Base-by-base conservation (phyloP, 441 rosid species). In the Syzygium syzygioides region DNA sequence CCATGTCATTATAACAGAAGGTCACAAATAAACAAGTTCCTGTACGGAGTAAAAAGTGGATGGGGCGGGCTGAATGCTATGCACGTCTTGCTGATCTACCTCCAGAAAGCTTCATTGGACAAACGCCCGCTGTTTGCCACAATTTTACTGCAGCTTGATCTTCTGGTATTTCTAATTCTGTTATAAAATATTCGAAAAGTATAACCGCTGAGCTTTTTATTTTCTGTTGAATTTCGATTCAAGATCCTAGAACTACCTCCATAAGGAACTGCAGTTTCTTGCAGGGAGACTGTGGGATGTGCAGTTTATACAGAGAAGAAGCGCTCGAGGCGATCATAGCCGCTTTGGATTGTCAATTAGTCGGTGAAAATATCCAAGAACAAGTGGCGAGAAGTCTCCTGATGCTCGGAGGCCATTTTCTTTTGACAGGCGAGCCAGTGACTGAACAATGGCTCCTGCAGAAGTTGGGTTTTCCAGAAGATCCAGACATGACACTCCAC, bases 251-350 rank as follows among this genome's bases (percentile, higher is more conserved):
- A 87, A 62, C 56, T 88, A 86, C 50, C 60, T 89, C 88, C 86
- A 86, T 87, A 89, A 86, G 91, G 85, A 91, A 90, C 86, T 79
- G 90, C 90, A 88, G 93, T 88, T 85, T 88, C 88, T 91, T 92
- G 92, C 94, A 95, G 96, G 96, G 91, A 79, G 95, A 94, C 92
- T 91, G 91, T 80, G 84, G 87, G 71, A 91, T 92, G 90, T 87
- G 91, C 90, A 95, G 97, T 57, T 66, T 94, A 5, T 94, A 93
- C 86, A 91, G 95, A 89, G 96, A 94, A 90, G 97, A 95, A 89
- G 97, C 96, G n/a, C 45, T 95, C 15, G 96, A 94, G 85, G 95
- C 90, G 28, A 89, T 94, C 53, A 85, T 91, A 80, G 92, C 90
- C 13, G 87, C 93, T 83, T 68, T 94, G 86, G 93, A 94, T 87